Evolutionary conservation across 306 rosid genomes (phyloP).

Genomic region (Cucurbita ficifolia): DNA sequence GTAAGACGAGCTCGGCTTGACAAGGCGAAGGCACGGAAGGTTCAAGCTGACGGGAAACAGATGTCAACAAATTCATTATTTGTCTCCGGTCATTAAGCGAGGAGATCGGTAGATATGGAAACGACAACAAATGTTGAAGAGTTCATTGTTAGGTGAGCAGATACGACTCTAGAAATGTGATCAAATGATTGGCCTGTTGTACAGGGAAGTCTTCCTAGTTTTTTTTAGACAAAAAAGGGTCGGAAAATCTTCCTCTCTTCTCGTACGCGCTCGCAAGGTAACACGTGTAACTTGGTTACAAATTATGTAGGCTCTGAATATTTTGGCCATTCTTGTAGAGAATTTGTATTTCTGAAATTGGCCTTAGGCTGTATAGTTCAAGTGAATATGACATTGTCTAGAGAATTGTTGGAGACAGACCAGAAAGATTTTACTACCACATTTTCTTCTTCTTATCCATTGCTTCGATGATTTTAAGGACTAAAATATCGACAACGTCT

Average conservation of each 20-base stretch:
- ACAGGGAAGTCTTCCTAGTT: neutral
- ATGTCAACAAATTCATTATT: constrained; percentile 58
- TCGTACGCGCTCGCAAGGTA: neutral
- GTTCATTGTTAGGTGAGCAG: neutral
- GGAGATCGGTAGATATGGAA: neutral
- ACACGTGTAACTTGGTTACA: constrained; percentile 1
- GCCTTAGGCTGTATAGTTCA: constrained; percentile 5
- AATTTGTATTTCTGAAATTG: neutral
- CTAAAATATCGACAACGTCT: no score
- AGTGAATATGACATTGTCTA: neutral
- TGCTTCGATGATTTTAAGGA: no score
- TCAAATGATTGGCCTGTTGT: neutral
- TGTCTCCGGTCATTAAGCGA: constrained; percentile 74
- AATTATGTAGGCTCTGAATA: neutral
- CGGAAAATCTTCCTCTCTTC: neutral
- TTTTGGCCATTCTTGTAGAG: constrained; percentile 8
- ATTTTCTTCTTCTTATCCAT: neutral
- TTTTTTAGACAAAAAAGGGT: neutral
- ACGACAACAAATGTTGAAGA: neutral
- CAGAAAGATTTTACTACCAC: neutral
- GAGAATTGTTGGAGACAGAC: neutral
- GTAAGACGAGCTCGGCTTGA: constrained; percentile 76
- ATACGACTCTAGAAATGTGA: neutral
- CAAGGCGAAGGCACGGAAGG: constrained; percentile 73
- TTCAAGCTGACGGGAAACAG: constrained; percentile 73